These are phyloP conservation scores for Collybia sordida DNA, from an alignment of 768 basidiomycete genomes.

Conservation along the genomic window DNA sequence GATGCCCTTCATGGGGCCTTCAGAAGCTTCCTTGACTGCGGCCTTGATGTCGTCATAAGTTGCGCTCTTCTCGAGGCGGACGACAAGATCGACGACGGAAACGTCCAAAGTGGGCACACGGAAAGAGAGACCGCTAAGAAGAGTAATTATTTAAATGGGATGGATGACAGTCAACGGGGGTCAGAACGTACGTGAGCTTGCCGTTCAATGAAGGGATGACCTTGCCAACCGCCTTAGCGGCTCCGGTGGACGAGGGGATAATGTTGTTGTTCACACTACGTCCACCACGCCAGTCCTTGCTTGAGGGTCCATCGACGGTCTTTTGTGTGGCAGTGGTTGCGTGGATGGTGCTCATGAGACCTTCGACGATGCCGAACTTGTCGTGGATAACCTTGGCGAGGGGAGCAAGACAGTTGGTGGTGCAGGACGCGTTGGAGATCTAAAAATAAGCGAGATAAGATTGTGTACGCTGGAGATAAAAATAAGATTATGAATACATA, in stretches of 20 bases:
- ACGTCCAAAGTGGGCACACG: slow-evolving; percentile 96
- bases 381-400: slow-evolving; percentile 98
- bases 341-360: slow-evolving; percentile 98
- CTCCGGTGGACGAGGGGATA: slow-evolving; percentile 98
- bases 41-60: slow-evolving; percentile 91
- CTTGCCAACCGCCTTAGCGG: slow-evolving; percentile 98
- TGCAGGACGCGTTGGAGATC: slow-evolving; percentile 99
- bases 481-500: slow-evolving; percentile 34
- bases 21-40: slow-evolving; percentile 76
- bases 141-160: neutral
- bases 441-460: slow-evolving; percentile 19
- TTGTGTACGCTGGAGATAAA: slow-evolving; percentile 1
- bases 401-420: slow-evolving; percentile 99
- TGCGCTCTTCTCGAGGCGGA: slow-evolving; percentile 83
- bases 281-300: slow-evolving; percentile 97
- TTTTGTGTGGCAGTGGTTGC: slow-evolving; percentile 95
- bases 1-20: slow-evolving; percentile 69
- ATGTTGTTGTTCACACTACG: slow-evolving; percentile 98
- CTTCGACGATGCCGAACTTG: slow-evolving; percentile 95
- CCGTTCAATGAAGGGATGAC: slow-evolving; percentile 96
- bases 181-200: slow-evolving; percentile 82
- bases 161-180: neutral
- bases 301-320: slow-evolving; percentile 91
- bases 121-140: slow-evolving; percentile 84
- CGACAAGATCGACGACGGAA: slow-evolving; percentile 97